These are phyloP conservation scores for Puccinia hordei DNA, from an alignment of 1,284 basidiomycete species.

Conservation along the genomic window DNA sequence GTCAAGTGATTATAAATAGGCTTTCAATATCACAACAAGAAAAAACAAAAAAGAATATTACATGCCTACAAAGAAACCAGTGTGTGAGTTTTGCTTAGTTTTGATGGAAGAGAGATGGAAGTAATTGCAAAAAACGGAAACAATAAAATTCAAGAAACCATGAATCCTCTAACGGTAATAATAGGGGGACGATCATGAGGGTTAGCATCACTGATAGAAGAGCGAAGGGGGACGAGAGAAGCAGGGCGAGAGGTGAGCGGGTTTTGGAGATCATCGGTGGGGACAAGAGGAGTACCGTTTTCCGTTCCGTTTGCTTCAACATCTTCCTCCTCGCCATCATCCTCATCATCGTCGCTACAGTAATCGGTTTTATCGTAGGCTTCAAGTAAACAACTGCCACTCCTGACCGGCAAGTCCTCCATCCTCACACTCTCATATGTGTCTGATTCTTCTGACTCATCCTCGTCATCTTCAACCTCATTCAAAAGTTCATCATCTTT, in stretches of 20 bases:
- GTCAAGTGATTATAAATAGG: too few species aligned
- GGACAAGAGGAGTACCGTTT: not conserved
- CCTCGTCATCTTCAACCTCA: not conserved
- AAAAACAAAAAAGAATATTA: too few species aligned
- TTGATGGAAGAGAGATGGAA: not conserved
- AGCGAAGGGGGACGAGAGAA: not conserved
- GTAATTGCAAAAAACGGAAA: not conserved
- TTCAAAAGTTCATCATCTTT: not conserved
- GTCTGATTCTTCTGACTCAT: constrained; percentile 2
- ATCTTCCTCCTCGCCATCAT: not conserved
- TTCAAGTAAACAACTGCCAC: constrained; percentile 45
- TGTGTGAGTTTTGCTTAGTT: not conserved
- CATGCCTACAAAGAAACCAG: too few species aligned
- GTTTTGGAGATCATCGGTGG: too few species aligned
- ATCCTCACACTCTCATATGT: constrained; percentile 4
- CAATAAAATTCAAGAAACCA: constrained; percentile 19
- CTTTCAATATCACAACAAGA: too few species aligned
- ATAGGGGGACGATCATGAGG: not conserved
- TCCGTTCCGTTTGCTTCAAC: not conserved
- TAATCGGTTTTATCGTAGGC: constrained; percentile 50
- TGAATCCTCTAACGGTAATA: constrained; percentile 31
- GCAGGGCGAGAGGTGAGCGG: not conserved
- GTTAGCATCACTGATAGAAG: not conserved
- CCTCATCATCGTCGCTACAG: constrained; percentile 38
- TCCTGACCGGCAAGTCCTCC: constrained; percentile 39